Percentiles rank a stretch among this genome's conserved stretches.
Conservation (phyloP, 768 basidiomycete genomes). For the Zangia roseola region DNA sequence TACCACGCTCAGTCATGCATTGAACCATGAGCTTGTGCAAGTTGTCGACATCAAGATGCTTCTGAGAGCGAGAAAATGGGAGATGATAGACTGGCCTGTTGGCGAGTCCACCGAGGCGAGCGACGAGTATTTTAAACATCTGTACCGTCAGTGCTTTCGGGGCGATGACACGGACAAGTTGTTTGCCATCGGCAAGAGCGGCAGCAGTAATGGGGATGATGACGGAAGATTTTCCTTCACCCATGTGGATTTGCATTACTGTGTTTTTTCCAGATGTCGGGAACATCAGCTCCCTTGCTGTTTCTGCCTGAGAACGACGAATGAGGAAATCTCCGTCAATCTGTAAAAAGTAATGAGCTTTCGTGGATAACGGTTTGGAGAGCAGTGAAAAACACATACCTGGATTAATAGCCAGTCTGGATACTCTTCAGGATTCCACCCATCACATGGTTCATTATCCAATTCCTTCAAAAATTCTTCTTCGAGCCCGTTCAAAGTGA, state of each 20-base stretch:
- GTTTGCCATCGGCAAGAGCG: conserved; percentile 40
- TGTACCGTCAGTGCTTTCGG: conserved; percentile 43
- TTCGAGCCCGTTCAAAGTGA: conserved; percentile 13
- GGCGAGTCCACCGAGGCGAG: conserved; percentile 40
- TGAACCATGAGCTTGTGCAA: conserved; percentile 32
- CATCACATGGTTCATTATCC: conserved; percentile 17
- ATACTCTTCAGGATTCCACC: conserved; percentile 16
- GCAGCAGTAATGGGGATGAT: conserved; percentile 45
- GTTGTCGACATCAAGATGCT: not conserved
- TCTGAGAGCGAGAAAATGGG: conserved; percentile 41
- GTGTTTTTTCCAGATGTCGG: conserved; percentile 36
- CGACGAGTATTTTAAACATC: conserved; percentile 46
- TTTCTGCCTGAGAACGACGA: conserved; percentile 38
- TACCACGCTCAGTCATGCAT: conserved; percentile 37
- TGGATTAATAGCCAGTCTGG: conserved; percentile 47
- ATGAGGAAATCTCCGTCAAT: conserved; percentile 42
- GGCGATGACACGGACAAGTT: conserved; percentile 46
- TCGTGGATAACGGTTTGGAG: no score
- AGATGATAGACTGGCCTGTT: conserved; percentile 45
- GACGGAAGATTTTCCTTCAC: conserved; percentile 49
- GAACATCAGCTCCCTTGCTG: conserved; percentile 45
- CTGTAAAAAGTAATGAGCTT: no score
- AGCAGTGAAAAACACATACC: conserved; percentile 15
- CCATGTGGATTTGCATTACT: conserved; percentile 54
- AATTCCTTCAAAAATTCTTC: conserved; percentile 32